Evolutionary conservation across 2,329 filamentous ascomycete genomes (phyloP).

Genomic region (Acephala macrosclerotiorum): DNA sequence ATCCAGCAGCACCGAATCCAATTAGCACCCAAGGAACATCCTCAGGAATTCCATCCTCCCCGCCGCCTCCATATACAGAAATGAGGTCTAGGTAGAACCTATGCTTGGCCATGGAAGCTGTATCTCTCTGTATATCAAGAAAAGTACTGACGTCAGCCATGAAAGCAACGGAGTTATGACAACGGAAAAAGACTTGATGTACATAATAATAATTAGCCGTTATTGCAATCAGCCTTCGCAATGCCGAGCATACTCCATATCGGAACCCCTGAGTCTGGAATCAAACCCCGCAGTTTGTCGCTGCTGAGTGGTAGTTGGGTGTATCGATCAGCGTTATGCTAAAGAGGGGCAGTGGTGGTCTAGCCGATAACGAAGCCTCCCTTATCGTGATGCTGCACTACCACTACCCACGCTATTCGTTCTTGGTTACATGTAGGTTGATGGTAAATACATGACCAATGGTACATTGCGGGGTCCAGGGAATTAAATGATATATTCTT

Average conservation of each 20-base stretch:
- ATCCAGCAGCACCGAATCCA: constrained; percentile 16
- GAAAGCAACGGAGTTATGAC: constrained; percentile 24
- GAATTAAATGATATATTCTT: background rate
- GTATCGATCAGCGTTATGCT: constrained; percentile 6
- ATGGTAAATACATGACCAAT: constrained; percentile 10
- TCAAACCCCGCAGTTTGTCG: constrained; percentile 15
- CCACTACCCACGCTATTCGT: constrained; percentile 8
- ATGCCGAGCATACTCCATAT: constrained; percentile 19
- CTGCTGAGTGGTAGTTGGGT: constrained; percentile 18
- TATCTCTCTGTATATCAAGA: background rate
- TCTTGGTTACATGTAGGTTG: constrained; percentile 1
- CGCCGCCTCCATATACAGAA: constrained; percentile 35
- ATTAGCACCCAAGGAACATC: constrained; percentile 23
- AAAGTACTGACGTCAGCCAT: constrained; percentile 18
- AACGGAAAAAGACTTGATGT: constrained; percentile 17
- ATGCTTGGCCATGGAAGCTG: background rate
- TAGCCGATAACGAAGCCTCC: constrained; percentile 7
- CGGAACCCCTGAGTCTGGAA: background rate
- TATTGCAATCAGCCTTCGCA: background rate
- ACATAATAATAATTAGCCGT: constrained; percentile 17
- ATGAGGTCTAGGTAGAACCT: constrained; percentile 32
- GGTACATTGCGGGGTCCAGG: constrained; percentile 4
- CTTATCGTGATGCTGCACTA: constrained; percentile 8
- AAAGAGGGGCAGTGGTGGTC: constrained; percentile 8
- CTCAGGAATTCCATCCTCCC: constrained; percentile 31